phyloP scores from a whole-genome alignment of 108 stramenopile species.

The Skeletonema grethae region DNA sequence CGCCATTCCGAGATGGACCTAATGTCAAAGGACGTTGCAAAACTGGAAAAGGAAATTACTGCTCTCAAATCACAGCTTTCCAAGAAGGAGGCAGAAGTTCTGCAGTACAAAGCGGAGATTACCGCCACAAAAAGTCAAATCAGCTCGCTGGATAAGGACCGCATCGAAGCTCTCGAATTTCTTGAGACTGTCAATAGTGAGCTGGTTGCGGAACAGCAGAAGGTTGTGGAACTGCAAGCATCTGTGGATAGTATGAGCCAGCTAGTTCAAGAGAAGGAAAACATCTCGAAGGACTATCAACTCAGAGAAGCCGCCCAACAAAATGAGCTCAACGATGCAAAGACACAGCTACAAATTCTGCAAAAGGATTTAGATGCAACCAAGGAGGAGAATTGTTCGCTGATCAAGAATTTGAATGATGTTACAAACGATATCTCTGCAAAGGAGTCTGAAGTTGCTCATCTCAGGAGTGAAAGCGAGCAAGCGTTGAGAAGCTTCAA shows the following conservation, averaged over 20 bases:
- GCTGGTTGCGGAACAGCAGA: conserved; percentile 37
- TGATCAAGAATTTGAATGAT: conserved; percentile 22
- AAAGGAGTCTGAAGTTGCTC: conserved; percentile 23
- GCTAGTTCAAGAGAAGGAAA: conserved; percentile 26
- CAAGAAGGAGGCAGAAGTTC: conserved; percentile 37
- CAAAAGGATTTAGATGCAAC: conserved; percentile 9
- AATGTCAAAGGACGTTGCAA: conserved; percentile 28
- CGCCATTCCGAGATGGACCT: conserved; percentile 21
- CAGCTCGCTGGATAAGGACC: conserved; percentile 52
- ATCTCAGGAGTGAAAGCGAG: conserved; percentile 23
- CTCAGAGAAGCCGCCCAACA: conserved; percentile 17
- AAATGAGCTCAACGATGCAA: conserved; percentile 15
- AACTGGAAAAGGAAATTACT: conserved; percentile 46
- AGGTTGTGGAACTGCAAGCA: conserved; percentile 29
- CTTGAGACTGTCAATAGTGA: conserved; percentile 43
- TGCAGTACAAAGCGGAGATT: conserved; percentile 43
- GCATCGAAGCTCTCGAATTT: conserved; percentile 37
- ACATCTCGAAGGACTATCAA: conserved; percentile 26
- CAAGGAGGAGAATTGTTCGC: conserved; percentile 18
- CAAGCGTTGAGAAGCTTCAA: conserved; percentile 28
- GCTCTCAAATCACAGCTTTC: conserved; percentile 51
- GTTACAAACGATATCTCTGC: not conserved
- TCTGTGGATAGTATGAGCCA: conserved; percentile 24
- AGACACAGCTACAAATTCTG: conserved; percentile 19
- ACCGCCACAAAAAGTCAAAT: conserved; percentile 47